Conservation (phyloP, 768 basidiomycete genomes). For the Pisolithus orientalis region DNA sequence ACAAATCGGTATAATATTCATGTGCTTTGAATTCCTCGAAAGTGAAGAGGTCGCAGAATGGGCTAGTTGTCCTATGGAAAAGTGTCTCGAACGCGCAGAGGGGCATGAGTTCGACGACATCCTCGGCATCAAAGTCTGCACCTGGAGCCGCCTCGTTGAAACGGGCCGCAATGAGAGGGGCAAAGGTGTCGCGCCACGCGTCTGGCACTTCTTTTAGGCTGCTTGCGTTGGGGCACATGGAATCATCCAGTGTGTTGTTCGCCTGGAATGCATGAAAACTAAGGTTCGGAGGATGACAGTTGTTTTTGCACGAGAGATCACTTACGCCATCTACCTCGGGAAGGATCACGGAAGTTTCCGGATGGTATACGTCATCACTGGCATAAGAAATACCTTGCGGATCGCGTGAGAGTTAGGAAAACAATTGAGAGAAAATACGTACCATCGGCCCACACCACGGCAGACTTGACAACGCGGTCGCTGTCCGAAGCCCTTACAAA, state of each 20-base stretch:
- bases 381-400: conserved; percentile 54
- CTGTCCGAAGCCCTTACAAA: conserved; percentile 48
- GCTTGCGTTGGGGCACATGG: conserved; percentile 56
- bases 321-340: conserved; percentile 39
- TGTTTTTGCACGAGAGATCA: background rate
- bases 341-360: conserved; percentile 50
- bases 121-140: conserved; percentile 47
- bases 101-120: conserved; percentile 57
- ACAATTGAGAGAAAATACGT: background rate
- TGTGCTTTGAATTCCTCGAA: conserved; percentile 55
- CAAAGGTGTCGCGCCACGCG: conserved; percentile 54
- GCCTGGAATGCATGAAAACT: conserved; percentile 24
- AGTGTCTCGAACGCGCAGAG: conserved; percentile 81
- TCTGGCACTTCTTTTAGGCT: conserved; percentile 36
- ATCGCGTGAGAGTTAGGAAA: background rate
- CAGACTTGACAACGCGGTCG: conserved; percentile 58
- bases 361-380: conserved; percentile 38
- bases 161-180: conserved; percentile 47
- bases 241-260: conserved; percentile 66
- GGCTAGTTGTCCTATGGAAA: conserved; percentile 43
- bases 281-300: background rate
- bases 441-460: conserved; percentile 68
- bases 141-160: conserved; percentile 60
- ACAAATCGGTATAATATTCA: conserved; percentile 67
- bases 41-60: conserved; percentile 71